A percentile compares a stretch with the other conserved stretches of the same genome.
These are phyloP conservation scores for Ophiostoma sp. DNA, from an alignment of 2,329 filamentous ascomycete species.

Conservation along the genomic window DNA sequence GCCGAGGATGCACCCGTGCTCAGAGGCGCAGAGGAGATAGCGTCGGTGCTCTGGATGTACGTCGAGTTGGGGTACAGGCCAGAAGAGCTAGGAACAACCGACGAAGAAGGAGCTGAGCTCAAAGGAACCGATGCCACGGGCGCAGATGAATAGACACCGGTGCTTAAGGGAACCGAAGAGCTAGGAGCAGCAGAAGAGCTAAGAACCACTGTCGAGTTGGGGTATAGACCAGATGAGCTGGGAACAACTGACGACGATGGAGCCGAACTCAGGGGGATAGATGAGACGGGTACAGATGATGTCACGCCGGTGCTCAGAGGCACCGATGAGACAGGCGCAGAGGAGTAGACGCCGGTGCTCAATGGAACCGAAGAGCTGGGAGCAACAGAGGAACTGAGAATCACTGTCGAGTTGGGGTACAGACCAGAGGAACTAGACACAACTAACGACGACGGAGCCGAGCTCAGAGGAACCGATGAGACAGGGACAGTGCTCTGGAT, in stretches of 20 bases:
- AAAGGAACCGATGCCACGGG: neutral
- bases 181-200: neutral
- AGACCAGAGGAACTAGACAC: neutral
- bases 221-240: neutral
- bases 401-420: neutral
- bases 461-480: neutral
- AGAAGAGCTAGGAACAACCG: neutral
- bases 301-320: neutral
- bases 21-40: slow-evolving; percentile 3
- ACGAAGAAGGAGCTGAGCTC: neutral
- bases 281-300: neutral
- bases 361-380: neutral
- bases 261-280: neutral
- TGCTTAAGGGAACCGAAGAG: neutral
- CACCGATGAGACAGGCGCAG: neutral
- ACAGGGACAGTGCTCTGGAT: neutral
- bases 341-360: neutral
- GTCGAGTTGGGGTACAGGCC: neutral
- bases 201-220: neutral
- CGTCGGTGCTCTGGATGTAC: neutral
- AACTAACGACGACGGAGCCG: neutral
- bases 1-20: neutral
- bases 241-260: neutral
- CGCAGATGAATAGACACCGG: neutral
- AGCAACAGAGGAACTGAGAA: neutral